Evolutionary conservation across 225 moss, liverwort and hornwort species (phyloP), one percentile per base, ranked within the genome.

Genomic region (Antitrichia curtipendula): DNA sequence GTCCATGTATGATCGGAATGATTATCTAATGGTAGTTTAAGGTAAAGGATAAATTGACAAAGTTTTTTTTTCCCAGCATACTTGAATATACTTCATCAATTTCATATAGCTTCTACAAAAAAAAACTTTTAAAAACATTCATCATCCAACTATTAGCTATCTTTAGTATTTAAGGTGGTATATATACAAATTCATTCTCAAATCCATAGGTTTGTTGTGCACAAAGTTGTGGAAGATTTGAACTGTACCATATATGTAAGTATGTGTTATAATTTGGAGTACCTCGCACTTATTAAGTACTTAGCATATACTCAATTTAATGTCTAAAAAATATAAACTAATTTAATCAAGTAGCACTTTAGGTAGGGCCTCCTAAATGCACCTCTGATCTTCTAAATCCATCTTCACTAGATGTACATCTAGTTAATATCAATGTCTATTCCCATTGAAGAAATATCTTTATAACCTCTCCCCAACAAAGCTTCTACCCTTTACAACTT

Each of bases 381-480:
- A 10, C 3, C 3, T 45, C 0, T 45, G 2, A 45, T 1, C 3
- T 2, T 2, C 10, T 10, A 38, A 2, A 2, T 0, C 8, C 17
- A 20, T 47, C 20, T 74, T 19, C 7, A 47, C 2, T 19, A 74
- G 7, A 49, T 31, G 12, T 49, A 32, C 7, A 74, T 74, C 1
- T 1, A 49, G 0, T 31, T 49, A 32, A 74, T 31, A n/a, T n/a
- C 12, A 73, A 32, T 32, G 32, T 74, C 49, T 49, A 32, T 12
- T 4, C 32, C 12, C 8, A 75, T 0, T 8, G 0, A 75, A 50
- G 13, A 50, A 49, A 32, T 2, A 5, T 21, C 12, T 32, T 34
- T 13, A 12, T 8, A 50, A 50, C 34, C 5, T 34, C 8, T 21
- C 34, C 0, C 8, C 21, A 13, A 13, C 1, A 50, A 0, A 34